phyloP scores from a whole-genome alignment of 1,284 basidiomycete species.

The Clitocybe nebularis region DNA sequence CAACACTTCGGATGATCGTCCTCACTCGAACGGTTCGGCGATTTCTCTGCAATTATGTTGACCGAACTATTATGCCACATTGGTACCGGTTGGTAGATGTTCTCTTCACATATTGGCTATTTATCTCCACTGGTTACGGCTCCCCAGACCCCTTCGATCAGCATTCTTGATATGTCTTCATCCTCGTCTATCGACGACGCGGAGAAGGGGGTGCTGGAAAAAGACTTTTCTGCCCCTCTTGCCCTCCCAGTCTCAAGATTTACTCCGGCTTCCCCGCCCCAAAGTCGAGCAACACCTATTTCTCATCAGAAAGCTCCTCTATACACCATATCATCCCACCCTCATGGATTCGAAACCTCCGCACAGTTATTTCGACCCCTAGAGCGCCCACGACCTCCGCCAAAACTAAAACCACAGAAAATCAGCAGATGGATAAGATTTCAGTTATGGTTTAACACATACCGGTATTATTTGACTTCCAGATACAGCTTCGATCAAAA shows the following conservation, averaged over 20 bases:
- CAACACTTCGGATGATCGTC: constrained; percentile 31
- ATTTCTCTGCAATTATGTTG: constrained; percentile 30
- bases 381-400: background rate
- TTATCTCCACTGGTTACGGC: constrained; percentile 20
- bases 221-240: constrained; percentile 22
- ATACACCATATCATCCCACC: constrained; percentile 10
- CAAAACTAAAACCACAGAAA: constrained; percentile 10
- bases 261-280: too few relatives aligned
- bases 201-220: constrained; percentile 33
- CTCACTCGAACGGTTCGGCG: constrained; percentile 26
- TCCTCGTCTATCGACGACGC: constrained; percentile 28
- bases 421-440: constrained; percentile 44
- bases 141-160: constrained; percentile 4
- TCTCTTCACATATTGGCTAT: constrained; percentile 21
- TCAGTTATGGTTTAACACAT: constrained; percentile 64
- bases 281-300: too few relatives aligned
- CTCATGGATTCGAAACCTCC: constrained; percentile 9
- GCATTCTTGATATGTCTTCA: constrained; percentile 22
- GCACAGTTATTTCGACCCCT: too few relatives aligned
- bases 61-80: constrained; percentile 27
- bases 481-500: background rate
- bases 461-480: constrained; percentile 39
- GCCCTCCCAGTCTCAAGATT: constrained; percentile 18
- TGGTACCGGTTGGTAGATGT: constrained; percentile 16
- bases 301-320: too few relatives aligned